A percentile compares a stretch with the other conserved stretches of the same genome.
Evolutionary conservation across 1,139 yeast genomes (phyloP).

Genomic region (Taiozyma onychis): DNA sequence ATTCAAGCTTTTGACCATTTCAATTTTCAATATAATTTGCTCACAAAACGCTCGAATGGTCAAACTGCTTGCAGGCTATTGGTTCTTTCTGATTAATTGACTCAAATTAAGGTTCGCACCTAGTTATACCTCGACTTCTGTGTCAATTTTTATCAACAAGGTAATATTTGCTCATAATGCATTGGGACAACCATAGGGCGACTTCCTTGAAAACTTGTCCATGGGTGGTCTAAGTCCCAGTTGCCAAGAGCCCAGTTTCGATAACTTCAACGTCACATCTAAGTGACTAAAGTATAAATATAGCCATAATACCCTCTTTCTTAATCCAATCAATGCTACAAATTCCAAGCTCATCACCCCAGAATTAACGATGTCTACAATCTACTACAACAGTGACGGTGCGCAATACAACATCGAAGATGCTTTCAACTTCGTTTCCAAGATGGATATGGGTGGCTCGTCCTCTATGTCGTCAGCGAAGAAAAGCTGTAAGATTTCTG

Average conservation of each 20-base stretch:
- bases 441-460: conserved; percentile 23
- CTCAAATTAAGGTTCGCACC: background rate
- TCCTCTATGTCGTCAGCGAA: conserved; percentile 4
- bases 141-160: background rate
- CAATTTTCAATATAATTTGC: background rate
- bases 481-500: conserved; percentile 23
- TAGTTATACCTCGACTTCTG: background rate
- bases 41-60: background rate
- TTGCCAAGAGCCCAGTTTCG: too few species aligned
- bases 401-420: conserved; percentile 13
- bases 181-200: background rate
- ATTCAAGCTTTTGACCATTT: too few species aligned
- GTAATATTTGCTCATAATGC: background rate
- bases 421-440: conserved; percentile 10
- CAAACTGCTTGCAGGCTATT: background rate
- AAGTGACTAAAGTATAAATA: background rate
- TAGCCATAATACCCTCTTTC: background rate
- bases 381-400: conserved; percentile 11
- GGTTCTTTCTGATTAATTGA: background rate
- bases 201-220: too few species aligned
- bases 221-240: too few species aligned
- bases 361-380: background rate
- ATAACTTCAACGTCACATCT: background rate
- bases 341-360: background rate
- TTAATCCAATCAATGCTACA: background rate